phyloP scores from a whole-genome alignment of 805 yeast genomes.

The Grigorovia jiainica region DNA sequence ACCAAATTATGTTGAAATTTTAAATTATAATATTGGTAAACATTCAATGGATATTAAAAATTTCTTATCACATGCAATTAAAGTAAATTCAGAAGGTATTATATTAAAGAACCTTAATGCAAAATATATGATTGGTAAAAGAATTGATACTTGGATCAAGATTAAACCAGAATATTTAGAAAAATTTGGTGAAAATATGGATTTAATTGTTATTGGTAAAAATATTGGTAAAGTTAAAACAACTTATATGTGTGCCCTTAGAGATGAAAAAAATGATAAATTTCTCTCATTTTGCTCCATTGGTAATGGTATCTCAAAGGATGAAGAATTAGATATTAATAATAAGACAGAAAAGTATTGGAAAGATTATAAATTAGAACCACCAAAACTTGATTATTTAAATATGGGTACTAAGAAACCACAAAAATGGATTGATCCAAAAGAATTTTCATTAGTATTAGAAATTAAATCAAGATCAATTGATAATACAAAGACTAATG shows the following conservation, averaged over 20 bases:
- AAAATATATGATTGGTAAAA: constrained; percentile 49
- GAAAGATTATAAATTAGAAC: constrained; percentile 33
- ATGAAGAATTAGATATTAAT: constrained; percentile 52
- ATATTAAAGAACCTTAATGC: constrained; percentile 58
- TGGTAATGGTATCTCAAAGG: constrained; percentile 71
- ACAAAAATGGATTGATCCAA: constrained; percentile 70
- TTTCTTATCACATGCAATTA: constrained; percentile 50
- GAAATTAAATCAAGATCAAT: constrained; percentile 79
- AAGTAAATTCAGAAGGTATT: constrained; percentile 68
- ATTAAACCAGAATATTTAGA: constrained; percentile 85
- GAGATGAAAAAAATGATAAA: constrained; percentile 15
- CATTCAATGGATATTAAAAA: constrained; percentile 44
- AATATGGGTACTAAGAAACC: constrained; percentile 57
- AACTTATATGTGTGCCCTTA: constrained; percentile 65
- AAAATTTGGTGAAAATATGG: constrained; percentile 80
- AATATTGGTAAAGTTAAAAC: constrained; percentile 58
- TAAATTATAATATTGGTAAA: constrained; percentile 33
- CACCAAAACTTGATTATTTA: constrained; percentile 30
- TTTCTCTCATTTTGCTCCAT: constrained; percentile 67
- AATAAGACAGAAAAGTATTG: constrained; percentile 52
- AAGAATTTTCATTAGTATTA: constrained; percentile 56
- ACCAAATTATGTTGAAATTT: constrained; percentile 41
- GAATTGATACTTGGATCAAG: constrained; percentile 70
- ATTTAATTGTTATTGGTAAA: constrained; percentile 70
- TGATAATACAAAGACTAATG: constrained; percentile 36